Conservation (phyloP, 1,284 basidiomycete genomes). For the Ceratobasidium theobromae region DNA sequence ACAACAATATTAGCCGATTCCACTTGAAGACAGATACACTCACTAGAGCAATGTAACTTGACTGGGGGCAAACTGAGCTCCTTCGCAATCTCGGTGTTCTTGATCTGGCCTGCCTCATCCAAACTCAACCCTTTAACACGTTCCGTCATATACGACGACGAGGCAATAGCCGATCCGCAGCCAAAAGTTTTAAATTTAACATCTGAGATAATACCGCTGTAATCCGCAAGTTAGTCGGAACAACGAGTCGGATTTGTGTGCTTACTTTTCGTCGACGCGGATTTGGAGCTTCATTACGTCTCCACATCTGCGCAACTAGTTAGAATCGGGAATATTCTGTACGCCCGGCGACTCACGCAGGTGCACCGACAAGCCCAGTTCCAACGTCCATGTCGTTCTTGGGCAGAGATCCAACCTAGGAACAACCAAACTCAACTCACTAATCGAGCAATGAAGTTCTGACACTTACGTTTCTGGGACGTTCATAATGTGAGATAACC, state of each 20-base stretch:
- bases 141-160: constrained; percentile 97
- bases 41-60: constrained; percentile 88
- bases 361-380: constrained; percentile 97
- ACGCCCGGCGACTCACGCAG: constrained; percentile 94
- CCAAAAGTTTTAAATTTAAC: constrained; percentile 99
- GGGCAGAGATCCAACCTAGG: constrained; percentile 89
- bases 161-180: constrained; percentile 96
- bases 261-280: constrained; percentile 81
- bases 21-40: constrained; percentile 47
- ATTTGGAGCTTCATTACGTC: constrained; percentile 99
- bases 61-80: constrained; percentile 95
- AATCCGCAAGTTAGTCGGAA: not conserved
- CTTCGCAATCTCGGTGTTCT: constrained; percentile 99
- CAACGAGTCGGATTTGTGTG: not conserved
- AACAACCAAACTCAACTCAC: constrained; percentile 48
- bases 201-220: constrained; percentile 84
- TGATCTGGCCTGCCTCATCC: constrained; percentile 93
- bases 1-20: constrained; percentile 35
- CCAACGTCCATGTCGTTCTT: constrained; percentile 92
- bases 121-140: constrained; percentile 93
- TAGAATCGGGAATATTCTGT: constrained; percentile 38
- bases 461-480: constrained; percentile 83
- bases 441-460: constrained; percentile 41
- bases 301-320: constrained; percentile 57
- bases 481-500: constrained; percentile 94